Base-by-base conservation (phyloP, 305 asterid species). In the Andrographis paniculata region DNA sequence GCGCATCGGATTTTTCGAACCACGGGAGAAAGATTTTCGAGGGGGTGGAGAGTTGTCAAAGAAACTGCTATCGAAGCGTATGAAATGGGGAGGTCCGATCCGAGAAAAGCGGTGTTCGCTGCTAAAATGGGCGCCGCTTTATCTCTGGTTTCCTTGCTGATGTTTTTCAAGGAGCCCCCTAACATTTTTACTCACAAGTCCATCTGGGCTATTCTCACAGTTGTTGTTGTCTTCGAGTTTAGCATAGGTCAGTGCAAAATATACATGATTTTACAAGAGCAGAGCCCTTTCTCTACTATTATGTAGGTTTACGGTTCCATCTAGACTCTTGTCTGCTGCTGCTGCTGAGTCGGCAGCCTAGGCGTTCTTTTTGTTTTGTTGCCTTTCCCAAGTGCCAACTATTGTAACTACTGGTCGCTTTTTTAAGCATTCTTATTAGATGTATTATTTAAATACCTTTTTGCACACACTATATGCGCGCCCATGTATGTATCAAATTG, bases 151-250 rank as follows among this genome's bases (percentile, higher is more conserved):
- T 82, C 98, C 0, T 35, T 85, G 5, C 80, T 89, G 14, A 82
- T 89, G 16, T 89, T 85, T 63, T 78, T 80, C 58, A 72, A 72
- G 46, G 84, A 80, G 68, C 94, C 98, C 20, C 64, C 65, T 8
- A 67, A 50, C 39, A 75, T 74, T 48, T 72, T 89, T 14, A 48
- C 78, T 31, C 70, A 74, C 20, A 53, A 76, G 56, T 77, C 87
- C 6, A 71, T 82, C 62, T 89, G 96, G 98, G 96, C 96, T 2
- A 79, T 89, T 48, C 93, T 89, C 42, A 89, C 97, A 1, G 95
- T 85, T 20, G 89, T 88, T 12, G 91, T 89, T 17, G 94, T 89
- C 3, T 86, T 89, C 19, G 96, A 89, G 58, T 89, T 82, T 63
- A 85, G 94, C 75, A 75, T 85, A 45, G 97, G 95, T 88, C 57